Conservation (phyloP, 2,329 filamentous ascomycete genomes). For the Nothophaeocryptopus gaeumannii region DNA sequence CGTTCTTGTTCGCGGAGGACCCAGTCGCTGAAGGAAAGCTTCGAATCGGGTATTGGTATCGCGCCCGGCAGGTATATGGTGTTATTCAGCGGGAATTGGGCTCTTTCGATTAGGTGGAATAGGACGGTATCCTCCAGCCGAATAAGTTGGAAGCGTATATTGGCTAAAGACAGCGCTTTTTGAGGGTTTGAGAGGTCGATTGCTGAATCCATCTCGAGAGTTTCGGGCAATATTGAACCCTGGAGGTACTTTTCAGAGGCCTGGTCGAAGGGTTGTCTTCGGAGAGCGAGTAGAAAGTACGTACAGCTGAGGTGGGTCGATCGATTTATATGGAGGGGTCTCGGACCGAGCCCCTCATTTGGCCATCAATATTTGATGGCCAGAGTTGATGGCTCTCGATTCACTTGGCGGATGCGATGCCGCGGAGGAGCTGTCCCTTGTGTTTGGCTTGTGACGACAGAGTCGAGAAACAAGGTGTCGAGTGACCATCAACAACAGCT, state of each 20-base stretch:
- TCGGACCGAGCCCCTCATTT: too few relatives aligned
- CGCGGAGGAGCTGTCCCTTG: background rate
- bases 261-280: background rate
- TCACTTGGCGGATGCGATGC: background rate
- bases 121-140: constrained; percentile 97
- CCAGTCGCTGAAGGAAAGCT: constrained; percentile 89
- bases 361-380: too few relatives aligned
- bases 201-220: constrained; percentile 71
- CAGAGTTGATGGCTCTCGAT: too few relatives aligned
- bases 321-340: constrained; percentile 21
- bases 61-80: constrained; percentile 81
- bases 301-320: constrained; percentile 31
- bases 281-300: background rate
- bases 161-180: constrained; percentile 81
- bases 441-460: too few relatives aligned
- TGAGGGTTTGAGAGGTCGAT: constrained; percentile 83
- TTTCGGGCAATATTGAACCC: too few relatives aligned
- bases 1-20: constrained; percentile 85
- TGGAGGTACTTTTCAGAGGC: background rate
- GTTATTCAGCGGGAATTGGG: constrained; percentile 91
- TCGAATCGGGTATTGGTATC: constrained; percentile 69
- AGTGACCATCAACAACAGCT: constrained; percentile 2
- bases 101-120: constrained; percentile 93
- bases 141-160: constrained; percentile 78
- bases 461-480: constrained; percentile 3